These are phyloP conservation scores for Domatiomyces globalis DNA, from an alignment of 2,329 filamentous ascomycete species.

Conservation along the genomic window DNA sequence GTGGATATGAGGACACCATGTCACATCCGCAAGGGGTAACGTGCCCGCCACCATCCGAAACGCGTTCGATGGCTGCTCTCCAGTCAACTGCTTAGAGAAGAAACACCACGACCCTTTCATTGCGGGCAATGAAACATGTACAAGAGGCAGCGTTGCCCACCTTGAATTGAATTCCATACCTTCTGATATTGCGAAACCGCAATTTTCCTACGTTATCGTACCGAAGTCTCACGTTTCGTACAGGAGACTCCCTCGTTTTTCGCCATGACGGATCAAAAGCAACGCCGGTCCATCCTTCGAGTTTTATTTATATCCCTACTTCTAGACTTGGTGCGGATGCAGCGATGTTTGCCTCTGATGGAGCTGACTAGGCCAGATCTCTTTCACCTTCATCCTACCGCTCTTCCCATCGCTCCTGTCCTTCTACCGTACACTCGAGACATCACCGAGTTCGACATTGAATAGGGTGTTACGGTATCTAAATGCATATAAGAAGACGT, in stretches of 20 bases:
- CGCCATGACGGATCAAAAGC: conserved; percentile 4
- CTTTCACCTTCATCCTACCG: conserved; percentile 95
- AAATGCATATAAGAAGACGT: conserved; percentile 88
- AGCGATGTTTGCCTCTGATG: conserved; percentile 3
- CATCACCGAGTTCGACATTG: conserved; percentile 51
- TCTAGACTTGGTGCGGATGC: conserved; percentile 60
- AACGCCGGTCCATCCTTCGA: conserved; percentile 66
- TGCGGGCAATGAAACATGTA: neutral
- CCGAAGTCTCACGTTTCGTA: neutral
- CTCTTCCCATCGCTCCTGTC: conserved; percentile 90
- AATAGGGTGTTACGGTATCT: conserved; percentile 66
- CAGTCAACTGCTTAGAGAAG: neutral
- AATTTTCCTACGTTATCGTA: neutral
- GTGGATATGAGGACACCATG: too few species aligned
- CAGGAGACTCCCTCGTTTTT: neutral
- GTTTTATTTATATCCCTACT: conserved; percentile 83
- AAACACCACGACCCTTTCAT: neutral
- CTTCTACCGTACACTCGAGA: conserved; percentile 81
- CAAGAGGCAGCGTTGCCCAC: neutral
- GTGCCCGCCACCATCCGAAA: too few species aligned
- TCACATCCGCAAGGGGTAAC: too few species aligned
- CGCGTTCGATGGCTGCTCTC: neutral
- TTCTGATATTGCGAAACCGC: neutral
- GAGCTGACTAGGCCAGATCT: conserved; percentile 48
- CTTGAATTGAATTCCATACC: too few species aligned